These are phyloP conservation scores for Chrysosporium queenslandicum DNA, from an alignment of 2,329 filamentous ascomycete species.

Conservation along the genomic window DNA sequence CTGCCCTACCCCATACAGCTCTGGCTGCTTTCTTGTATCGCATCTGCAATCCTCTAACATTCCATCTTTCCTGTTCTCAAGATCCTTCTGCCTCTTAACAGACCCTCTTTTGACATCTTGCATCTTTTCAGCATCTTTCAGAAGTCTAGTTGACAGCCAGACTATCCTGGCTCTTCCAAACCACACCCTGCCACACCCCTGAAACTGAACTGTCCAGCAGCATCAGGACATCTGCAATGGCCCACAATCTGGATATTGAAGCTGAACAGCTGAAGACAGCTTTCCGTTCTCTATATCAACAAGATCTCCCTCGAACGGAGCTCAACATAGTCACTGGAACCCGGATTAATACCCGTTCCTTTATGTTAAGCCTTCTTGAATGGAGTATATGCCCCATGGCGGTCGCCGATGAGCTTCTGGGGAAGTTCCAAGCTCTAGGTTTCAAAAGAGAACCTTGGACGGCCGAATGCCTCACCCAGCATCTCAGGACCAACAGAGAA, in stretches of 20 bases:
- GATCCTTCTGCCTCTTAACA: no score
- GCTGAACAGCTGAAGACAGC: not conserved
- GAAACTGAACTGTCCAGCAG: not conserved
- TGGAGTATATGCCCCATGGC: slow-evolving; percentile 3
- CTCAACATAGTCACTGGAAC: slow-evolving; percentile 16
- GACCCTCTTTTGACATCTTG: no score
- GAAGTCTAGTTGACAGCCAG: no score
- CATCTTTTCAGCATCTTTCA: no score
- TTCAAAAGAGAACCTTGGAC: not conserved
- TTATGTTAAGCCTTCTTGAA: slow-evolving; percentile 6
- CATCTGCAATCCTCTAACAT: not conserved
- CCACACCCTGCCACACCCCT: no score
- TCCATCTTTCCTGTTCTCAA: no score
- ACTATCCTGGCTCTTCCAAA: no score
- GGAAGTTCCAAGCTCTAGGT: not conserved
- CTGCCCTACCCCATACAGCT: not conserved
- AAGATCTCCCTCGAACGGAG: slow-evolving; percentile 6
- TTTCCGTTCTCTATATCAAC: not conserved
- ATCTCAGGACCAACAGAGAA: not conserved
- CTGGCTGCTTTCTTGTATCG: not conserved
- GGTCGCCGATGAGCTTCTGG: slow-evolving; percentile 5
- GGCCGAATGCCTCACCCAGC: not conserved
- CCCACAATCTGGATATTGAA: slow-evolving; percentile 11
- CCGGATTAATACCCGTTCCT: not conserved
- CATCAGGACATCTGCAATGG: not conserved